Base-by-base conservation (phyloP, 2,329 filamentous ascomycete species). In the Juglanconis oblonga region DNA sequence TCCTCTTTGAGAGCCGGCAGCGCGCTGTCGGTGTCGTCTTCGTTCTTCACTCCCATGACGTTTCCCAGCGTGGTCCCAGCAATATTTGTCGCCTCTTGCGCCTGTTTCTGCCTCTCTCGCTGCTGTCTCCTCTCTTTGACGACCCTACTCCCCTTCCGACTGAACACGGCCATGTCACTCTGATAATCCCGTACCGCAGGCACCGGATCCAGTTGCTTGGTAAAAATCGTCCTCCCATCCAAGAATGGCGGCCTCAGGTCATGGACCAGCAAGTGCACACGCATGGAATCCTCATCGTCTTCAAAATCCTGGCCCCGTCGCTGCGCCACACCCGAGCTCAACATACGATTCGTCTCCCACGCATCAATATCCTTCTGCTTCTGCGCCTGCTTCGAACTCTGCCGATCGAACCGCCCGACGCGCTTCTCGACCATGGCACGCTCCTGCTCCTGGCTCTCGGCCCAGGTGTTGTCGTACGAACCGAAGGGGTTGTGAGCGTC, bases 111-210 rank as follows among this genome's bases (percentile, higher is more conserved):
- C 47, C 95, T 86, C 73, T 99, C 95, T 64, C 93, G 89, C 73
- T 97, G 92, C 74, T 97, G 92, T 47, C 96, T 83, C 67, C 89
- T 88, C 68, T 99, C 95, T 69, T 90, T 91, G 11, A 99, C 95
- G 2, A 97, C 92, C 67, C 87, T 90, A 71, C 94, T 98, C 1
- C 95, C 95, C 72, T 97, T 97, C 48, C 94, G 85, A 76, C 92
- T 96, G 68, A 98, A 98, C 1, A 99, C 93, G 1, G 95, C 95
- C 95, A 99, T 97, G 70, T 99, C 95, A 71, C 96, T 99, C 74
- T 98, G 94, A 32, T 90, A 88, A 72, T 99, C 95, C 55, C 90
- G 85, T 13, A 99, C 91, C 0, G 95, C 96, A 0, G 94, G 92
- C 1, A 99, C 90, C 0, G 95, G 96, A 61, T 99, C 95, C 29